Evolutionary conservation across 192 early-diverging fungal species (phyloP).

Genomic region (Entophlyctis luteolus): DNA sequence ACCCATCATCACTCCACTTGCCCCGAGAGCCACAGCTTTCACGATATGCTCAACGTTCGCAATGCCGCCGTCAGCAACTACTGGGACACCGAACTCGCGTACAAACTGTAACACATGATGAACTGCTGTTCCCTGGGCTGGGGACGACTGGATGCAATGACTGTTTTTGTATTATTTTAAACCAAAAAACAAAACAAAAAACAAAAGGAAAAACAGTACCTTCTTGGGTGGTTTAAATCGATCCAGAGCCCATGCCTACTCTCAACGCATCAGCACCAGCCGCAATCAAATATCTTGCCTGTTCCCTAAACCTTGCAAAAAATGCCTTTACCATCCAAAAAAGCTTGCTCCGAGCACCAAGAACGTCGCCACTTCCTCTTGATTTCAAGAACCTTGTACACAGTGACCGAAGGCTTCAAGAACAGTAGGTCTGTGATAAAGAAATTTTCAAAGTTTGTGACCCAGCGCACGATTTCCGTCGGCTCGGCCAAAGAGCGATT

Average conservation of each 20-base stretch:
- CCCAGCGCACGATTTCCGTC: slow-evolving; percentile 94
- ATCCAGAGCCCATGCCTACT: slow-evolving; percentile 96
- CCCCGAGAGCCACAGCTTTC: slow-evolving; percentile 91
- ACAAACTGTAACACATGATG: slow-evolving; percentile 93
- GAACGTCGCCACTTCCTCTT: slow-evolving; percentile 88
- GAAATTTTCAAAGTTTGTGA: slow-evolving; percentile 93
- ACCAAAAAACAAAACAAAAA: not conserved
- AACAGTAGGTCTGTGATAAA: slow-evolving; percentile 94
- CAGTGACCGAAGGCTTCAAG: slow-evolving; percentile 75
- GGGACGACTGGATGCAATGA: slow-evolving; percentile 96
- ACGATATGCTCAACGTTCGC: slow-evolving; percentile 94
- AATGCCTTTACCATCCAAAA: slow-evolving; percentile 96
- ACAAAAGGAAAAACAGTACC: slow-evolving; percentile 38
- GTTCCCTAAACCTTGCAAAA: slow-evolving; percentile 49
- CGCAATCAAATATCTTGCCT: slow-evolving; percentile 79
- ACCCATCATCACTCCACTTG: slow-evolving; percentile 99
- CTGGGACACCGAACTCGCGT: slow-evolving; percentile 87
- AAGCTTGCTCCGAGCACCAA: slow-evolving; percentile 88
- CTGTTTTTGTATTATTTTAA: slow-evolving; percentile 16
- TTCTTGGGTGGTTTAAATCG: slow-evolving; percentile 97
- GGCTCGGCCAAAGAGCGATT: slow-evolving; percentile 94
- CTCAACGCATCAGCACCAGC: slow-evolving; percentile 94
- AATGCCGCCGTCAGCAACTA: slow-evolving; percentile 97
- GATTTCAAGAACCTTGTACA: slow-evolving; percentile 79
- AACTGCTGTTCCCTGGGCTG: slow-evolving; percentile 95